Evolutionary conservation across 1,139 yeast genomes (phyloP), one percentile per base, ranked within the genome.

Genomic region (Nakaseomyces delphensis): DNA sequence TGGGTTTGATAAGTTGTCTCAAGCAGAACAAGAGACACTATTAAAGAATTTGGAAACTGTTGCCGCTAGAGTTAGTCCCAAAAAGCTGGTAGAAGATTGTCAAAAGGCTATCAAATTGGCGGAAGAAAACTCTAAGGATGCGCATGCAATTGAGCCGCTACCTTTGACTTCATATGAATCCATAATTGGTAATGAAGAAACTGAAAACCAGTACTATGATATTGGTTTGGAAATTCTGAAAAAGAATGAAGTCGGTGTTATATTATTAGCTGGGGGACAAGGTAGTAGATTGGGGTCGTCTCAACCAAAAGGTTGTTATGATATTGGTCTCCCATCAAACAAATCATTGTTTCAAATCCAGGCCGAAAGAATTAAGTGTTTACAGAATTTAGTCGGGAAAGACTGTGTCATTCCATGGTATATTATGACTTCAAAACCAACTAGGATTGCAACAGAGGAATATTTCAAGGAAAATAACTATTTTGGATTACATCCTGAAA

Each of bases 241-340:
- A 24, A 60, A 68, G 21, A 82, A 82, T 51, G 76, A 83, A 56
- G 97, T 89, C 16, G 98, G 87, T 20, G 91, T 91, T 7, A 71
- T 91, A 38, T 71, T 91, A 45, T 80, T 91, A 83, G 96, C 98
- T 9, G 99, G 98, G 45, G 99, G 99, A 43, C 98, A 91, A 64
- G 99, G 98, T 24, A 83, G 97, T 3, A 73, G 99, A 49, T 70
- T 91, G 45, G 98, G 98, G 1, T 85, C 96, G 1, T 67, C 77
- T 13, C 78, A 69, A 25, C 99, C 99, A 36, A 91, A 91, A 65
- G 99, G 99, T 1, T 89, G 97, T 65, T 91, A 77, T 63, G 76
- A 91, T 59, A 81, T 93, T 47, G 80, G 82, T 0, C 72, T 93
- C 41, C 96, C 96, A 1, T 84, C 95, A 1, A 70, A 72, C 32